A percentile compares a stretch with the other conserved stretches of the same genome.
Conservation (phyloP, 2,329 filamentous ascomycete species). For the Scedosporium aurantiacum region DNA sequence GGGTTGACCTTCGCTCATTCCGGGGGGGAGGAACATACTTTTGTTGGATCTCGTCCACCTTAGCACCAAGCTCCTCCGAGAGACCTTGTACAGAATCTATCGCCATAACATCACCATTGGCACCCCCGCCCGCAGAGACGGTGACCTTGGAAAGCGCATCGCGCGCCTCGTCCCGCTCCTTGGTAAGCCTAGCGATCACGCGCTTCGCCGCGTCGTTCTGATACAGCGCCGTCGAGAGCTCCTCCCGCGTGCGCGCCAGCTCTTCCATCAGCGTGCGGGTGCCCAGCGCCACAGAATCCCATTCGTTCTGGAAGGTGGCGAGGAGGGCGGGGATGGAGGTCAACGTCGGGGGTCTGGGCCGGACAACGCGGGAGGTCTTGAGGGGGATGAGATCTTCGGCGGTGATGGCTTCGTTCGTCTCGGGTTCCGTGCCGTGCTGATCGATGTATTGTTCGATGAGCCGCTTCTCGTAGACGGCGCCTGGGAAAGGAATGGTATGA, state of each 20-base stretch:
- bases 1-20: background rate
- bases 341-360: conserved; percentile 80
- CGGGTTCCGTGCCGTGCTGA: conserved; percentile 86
- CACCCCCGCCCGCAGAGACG: conserved; percentile 44
- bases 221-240: conserved; percentile 87
- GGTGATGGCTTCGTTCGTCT: conserved; percentile 74
- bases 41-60: conserved; percentile 71
- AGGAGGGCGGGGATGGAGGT: conserved; percentile 94
- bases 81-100: conserved; percentile 67
- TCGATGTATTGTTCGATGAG: conserved; percentile 91
- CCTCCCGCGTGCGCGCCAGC: conserved; percentile 78
- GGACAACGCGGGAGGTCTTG: conserved; percentile 72
- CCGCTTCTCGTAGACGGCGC: conserved; percentile 87
- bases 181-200: conserved; percentile 84
- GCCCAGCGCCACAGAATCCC: conserved; percentile 88
- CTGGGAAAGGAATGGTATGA: conserved; percentile 30
- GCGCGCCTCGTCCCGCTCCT: conserved; percentile 83
- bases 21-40: conserved; percentile 44
- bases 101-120: conserved; percentile 78
- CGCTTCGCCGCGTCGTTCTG: conserved; percentile 95
- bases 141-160: conserved; percentile 80
- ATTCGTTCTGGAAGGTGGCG: conserved; percentile 94
- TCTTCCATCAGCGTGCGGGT: conserved; percentile 86
- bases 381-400: conserved; percentile 79
- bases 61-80: conserved; percentile 57